Percentiles rank a stretch among this genome's conserved stretches.
Evolutionary conservation across 805 yeast genomes (phyloP).

Genomic region (Ogataea wickerhamii): DNA sequence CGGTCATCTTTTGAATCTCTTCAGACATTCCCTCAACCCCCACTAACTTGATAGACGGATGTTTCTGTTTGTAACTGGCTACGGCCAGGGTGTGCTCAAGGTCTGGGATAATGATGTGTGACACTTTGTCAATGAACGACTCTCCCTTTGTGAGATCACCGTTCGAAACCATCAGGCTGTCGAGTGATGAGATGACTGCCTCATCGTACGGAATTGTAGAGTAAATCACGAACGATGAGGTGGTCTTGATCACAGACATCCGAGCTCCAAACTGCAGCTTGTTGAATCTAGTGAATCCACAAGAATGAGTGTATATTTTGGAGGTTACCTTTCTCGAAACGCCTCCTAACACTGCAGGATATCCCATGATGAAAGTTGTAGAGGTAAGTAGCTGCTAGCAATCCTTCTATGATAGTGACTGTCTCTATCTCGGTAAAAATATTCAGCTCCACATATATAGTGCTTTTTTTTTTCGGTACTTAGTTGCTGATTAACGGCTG

Average conservation of each 20-base stretch:
- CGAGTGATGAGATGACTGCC: slow-evolving; percentile 39
- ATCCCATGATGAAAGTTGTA: too few species aligned
- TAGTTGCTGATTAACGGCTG: too few species aligned
- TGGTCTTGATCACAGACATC: slow-evolving; percentile 34
- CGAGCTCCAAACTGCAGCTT: slow-evolving; percentile 36
- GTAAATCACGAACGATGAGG: slow-evolving; percentile 44
- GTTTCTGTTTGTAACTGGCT: slow-evolving; percentile 43
- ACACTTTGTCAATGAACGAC: slow-evolving; percentile 35
- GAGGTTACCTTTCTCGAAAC: slow-evolving; percentile 34
- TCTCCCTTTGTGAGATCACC: slow-evolving; percentile 32
- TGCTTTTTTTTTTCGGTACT: too few species aligned
- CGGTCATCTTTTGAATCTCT: slow-evolving; percentile 37
- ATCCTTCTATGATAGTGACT: too few species aligned
- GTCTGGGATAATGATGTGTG: slow-evolving; percentile 59
- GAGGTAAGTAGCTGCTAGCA: too few species aligned
- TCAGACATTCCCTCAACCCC: slow-evolving; percentile 45
- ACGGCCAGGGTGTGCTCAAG: slow-evolving; percentile 64
- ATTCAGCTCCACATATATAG: too few species aligned
- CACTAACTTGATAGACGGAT: slow-evolving; percentile 50
- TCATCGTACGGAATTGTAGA: slow-evolving; percentile 55
- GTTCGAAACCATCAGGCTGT: slow-evolving; percentile 21
- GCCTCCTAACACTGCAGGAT: slow-evolving; percentile 38
- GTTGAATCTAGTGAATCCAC: slow-evolving; percentile 30
- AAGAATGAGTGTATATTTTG: slow-evolving; percentile 33
- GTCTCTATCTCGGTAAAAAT: too few species aligned